phyloP scores from a whole-genome alignment of 768 basidiomycete genomes.

The Termitomyces sp. region DNA sequence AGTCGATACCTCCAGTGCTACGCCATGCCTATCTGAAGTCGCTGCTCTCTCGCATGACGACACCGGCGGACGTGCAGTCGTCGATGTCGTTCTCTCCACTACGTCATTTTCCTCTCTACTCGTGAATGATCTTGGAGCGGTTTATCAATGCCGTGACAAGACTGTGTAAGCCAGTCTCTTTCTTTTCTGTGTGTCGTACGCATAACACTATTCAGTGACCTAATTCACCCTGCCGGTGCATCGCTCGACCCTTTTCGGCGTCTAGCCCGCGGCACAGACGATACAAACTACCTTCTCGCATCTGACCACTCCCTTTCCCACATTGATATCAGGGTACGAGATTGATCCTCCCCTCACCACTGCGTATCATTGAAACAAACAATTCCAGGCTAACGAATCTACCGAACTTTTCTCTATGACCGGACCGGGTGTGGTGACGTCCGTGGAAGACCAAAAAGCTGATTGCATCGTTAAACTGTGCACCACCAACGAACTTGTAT shows the following conservation, averaged over 20 bases:
- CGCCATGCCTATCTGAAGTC: slow-evolving; percentile 23
- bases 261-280: slow-evolving; percentile 30
- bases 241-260: slow-evolving; percentile 47
- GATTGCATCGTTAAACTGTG: slow-evolving; percentile 46
- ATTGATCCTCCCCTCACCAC: background rate
- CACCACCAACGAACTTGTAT: slow-evolving; percentile 58
- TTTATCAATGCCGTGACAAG: slow-evolving; percentile 39
- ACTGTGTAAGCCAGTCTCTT: slow-evolving; percentile 30
- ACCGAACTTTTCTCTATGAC: slow-evolving; percentile 29
- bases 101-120: slow-evolving; percentile 29
- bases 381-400: slow-evolving; percentile 18
- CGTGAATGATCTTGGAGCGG: slow-evolving; percentile 45
- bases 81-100: slow-evolving; percentile 41
- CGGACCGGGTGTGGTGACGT: slow-evolving; percentile 41
- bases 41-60: slow-evolving; percentile 34
- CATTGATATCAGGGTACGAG: slow-evolving; percentile 54
- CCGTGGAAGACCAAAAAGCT: slow-evolving; percentile 36
- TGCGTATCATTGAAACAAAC: background rate
- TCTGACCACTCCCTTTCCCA: slow-evolving; percentile 37
- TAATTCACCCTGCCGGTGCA: slow-evolving; percentile 5
- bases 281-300: slow-evolving; percentile 37
- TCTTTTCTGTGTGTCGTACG: too few species aligned
- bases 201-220: slow-evolving; percentile 3
- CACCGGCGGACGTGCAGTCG: slow-evolving; percentile 31
- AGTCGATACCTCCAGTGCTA: slow-evolving; percentile 14